Conservation (phyloP, 352 stramenopile genomes). For the Thalassiosira hispida region DNA sequence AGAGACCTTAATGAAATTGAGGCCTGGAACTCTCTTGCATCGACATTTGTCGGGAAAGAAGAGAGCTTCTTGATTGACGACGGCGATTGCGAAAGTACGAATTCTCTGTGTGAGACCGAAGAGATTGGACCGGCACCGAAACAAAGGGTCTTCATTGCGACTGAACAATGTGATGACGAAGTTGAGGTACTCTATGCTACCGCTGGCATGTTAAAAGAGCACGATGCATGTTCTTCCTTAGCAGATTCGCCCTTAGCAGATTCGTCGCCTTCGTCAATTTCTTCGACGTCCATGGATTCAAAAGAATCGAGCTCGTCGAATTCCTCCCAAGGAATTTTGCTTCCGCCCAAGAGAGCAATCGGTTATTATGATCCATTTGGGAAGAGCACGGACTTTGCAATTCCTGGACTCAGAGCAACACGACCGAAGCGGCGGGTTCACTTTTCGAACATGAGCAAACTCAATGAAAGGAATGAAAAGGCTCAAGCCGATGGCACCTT, state of each 20-base stretch:
- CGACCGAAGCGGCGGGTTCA: not conserved
- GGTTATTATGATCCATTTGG: constrained; percentile 39
- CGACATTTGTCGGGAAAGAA: not conserved
- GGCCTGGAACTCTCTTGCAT: not conserved
- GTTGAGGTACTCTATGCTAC: constrained; percentile 5
- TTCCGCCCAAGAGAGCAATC: constrained; percentile 19
- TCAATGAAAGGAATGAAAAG: constrained; percentile 1
- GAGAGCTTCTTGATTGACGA: not conserved
- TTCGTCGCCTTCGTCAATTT: constrained; percentile 14
- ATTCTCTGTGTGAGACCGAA: constrained; percentile 4
- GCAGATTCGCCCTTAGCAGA: not conserved
- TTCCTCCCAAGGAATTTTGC: constrained; percentile 25
- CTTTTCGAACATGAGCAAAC: constrained; percentile 16
- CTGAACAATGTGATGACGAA: not conserved
- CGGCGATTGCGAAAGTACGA: not conserved
- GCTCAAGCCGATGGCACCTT: constrained; percentile 7
- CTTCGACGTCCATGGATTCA: too few relatives aligned
- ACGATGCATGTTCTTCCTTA: too few relatives aligned
- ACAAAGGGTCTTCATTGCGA: not conserved
- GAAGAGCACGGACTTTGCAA: constrained; percentile 19
- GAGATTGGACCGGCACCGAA: not conserved
- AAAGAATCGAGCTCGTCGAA: constrained; percentile 12
- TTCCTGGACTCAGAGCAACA: not conserved
- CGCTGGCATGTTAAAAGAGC: not conserved
- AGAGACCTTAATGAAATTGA: constrained; percentile 6